Evolutionary conservation across 495 filamentous ascomycete species (phyloP).

Genomic region (Penicillium roqueforti): DNA sequence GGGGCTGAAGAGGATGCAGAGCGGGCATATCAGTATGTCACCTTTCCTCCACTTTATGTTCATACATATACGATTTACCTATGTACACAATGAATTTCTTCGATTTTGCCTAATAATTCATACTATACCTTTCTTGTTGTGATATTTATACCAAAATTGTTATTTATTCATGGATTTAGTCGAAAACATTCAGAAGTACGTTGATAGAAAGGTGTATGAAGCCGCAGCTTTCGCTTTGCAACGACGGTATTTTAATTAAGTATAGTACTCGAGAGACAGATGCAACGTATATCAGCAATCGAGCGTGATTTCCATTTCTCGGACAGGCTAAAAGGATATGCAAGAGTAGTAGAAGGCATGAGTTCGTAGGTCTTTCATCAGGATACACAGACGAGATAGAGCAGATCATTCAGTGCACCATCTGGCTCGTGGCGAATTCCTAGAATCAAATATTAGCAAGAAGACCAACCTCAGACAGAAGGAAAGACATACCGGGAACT

Average conservation of each 20-base stretch:
- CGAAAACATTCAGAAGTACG: not conserved
- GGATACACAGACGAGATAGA: not conserved
- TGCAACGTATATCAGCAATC: not conserved
- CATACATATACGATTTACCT: not conserved
- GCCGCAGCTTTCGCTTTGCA: not conserved
- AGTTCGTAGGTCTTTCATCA: constrained; percentile 22
- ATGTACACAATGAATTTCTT: not conserved
- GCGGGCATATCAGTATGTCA: not conserved
- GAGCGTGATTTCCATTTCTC: not conserved
- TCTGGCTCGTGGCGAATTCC: constrained; percentile 30
- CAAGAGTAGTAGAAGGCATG: constrained; percentile 8
- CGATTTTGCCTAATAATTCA: not conserved
- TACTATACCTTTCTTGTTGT: too few species aligned
- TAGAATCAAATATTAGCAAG: constrained; percentile 18
- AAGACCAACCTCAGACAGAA: not conserved
- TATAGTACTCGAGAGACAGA: not conserved
- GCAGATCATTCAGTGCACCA: constrained; percentile 22
- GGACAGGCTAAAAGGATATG: constrained; percentile 3
- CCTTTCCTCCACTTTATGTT: not conserved
- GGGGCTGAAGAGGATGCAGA: too few species aligned
- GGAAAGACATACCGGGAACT: constrained; percentile 35
- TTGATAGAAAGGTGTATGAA: not conserved
- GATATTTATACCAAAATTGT: too few species aligned
- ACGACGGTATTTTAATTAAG: not conserved
- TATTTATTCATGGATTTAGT: not conserved